Conservation (phyloP, 139 green algal species). For the Chlamydomonas urium region DNA sequence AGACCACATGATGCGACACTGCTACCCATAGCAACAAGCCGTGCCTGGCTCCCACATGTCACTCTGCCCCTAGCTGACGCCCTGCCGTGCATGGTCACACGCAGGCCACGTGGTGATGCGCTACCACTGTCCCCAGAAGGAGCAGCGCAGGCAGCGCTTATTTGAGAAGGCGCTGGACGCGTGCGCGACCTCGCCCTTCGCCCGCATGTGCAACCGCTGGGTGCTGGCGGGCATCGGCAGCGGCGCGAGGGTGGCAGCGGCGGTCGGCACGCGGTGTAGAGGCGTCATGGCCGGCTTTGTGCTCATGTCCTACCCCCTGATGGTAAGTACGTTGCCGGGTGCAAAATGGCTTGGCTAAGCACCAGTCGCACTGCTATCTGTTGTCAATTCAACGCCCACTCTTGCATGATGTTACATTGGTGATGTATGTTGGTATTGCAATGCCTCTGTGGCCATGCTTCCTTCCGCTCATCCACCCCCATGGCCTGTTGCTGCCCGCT, state of each 20-base stretch:
- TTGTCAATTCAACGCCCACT: not conserved
- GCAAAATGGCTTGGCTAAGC: too few species aligned
- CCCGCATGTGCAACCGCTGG: conserved; percentile 47
- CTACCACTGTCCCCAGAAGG: conserved; percentile 52
- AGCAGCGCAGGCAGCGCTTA: conserved; percentile 58
- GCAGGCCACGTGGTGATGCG: conserved; percentile 64
- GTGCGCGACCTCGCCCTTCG: conserved; percentile 55
- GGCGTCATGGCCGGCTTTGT: conserved; percentile 43
- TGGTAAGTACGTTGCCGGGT: conserved; percentile 27
- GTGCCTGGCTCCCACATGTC: too few species aligned
- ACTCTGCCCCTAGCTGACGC: too few species aligned
- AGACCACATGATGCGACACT: too few species aligned
- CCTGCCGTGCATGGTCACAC: too few species aligned
- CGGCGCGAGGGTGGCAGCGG: conserved; percentile 56
- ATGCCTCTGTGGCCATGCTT: not conserved
- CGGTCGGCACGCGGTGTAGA: conserved; percentile 34
- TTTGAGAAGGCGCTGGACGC: conserved; percentile 63
- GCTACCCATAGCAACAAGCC: too few species aligned
- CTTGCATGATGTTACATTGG: not conserved
- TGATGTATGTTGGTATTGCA: not conserved
- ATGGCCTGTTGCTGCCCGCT: not conserved
- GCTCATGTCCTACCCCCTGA: conserved; percentile 59
- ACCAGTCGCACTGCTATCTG: too few species aligned
- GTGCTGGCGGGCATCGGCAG: conserved; percentile 39
- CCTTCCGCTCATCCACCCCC: too few species aligned